Conservation (phyloP, 768 basidiomycete species). For the Tylopilus sp. region DNA sequence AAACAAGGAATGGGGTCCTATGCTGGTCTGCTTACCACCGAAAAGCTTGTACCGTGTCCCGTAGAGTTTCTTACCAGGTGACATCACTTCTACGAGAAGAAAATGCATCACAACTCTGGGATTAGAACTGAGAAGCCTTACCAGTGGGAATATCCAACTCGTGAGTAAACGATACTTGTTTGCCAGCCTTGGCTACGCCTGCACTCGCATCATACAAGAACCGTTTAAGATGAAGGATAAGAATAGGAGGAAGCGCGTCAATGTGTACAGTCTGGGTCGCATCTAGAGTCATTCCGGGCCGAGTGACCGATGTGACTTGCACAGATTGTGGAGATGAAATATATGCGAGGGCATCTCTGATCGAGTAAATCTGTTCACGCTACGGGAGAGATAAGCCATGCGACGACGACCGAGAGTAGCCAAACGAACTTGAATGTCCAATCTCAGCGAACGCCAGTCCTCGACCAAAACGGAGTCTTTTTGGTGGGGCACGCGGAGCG, state of each 20-base stretch:
- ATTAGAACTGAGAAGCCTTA: constrained; percentile 20
- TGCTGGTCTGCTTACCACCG: constrained; percentile 52
- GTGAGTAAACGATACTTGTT: constrained; percentile 72
- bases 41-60: constrained; percentile 74
- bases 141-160: constrained; percentile 75
- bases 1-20: not conserved
- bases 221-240: constrained; percentile 87
- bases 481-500: constrained; percentile 74
- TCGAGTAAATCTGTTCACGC: constrained; percentile 70
- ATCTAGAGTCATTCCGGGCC: constrained; percentile 60
- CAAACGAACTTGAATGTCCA: constrained; percentile 78
- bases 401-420: not conserved
- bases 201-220: constrained; percentile 81
- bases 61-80: constrained; percentile 45
- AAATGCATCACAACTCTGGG: accelerated
- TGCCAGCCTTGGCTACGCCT: constrained; percentile 81
- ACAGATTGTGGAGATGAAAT: constrained; percentile 80
- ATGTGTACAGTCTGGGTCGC: constrained; percentile 73
- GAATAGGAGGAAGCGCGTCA: constrained; percentile 77
- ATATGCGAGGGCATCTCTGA: constrained; percentile 78
- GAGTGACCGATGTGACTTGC: constrained; percentile 57
- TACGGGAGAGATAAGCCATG: constrained; percentile 24
- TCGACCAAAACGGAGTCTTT: constrained; percentile 87
- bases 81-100: constrained; percentile 51
- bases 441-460: constrained; percentile 83